These are phyloP conservation scores for Cercospora beticola DNA, from an alignment of 2,329 filamentous ascomycete species.

Conservation along the genomic window DNA sequence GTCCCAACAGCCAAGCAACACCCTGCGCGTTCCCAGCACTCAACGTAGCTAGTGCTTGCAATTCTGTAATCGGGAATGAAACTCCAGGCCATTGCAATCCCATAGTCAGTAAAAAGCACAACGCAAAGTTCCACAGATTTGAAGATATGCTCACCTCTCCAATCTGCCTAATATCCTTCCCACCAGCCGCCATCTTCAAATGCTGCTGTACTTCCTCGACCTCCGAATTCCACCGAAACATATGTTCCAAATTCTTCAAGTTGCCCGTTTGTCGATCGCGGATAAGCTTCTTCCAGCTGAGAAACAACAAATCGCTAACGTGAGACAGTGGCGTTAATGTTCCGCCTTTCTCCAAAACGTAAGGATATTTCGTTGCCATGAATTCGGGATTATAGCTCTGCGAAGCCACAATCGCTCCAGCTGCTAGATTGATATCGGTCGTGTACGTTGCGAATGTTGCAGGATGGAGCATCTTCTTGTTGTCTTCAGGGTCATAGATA, in stretches of 20 bases:
- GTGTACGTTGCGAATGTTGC: background rate
- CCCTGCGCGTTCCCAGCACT: slow-evolving; percentile 13
- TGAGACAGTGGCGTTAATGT: slow-evolving; percentile 6
- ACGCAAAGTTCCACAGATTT: too few species aligned
- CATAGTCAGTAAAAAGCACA: too few species aligned
- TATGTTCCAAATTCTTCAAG: slow-evolving; percentile 5
- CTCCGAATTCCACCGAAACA: slow-evolving; percentile 8
- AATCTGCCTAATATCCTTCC: background rate
- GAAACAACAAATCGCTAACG: slow-evolving; percentile 9
- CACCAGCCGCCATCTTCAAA: background rate
- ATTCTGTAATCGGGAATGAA: background rate
- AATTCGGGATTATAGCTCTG: background rate
- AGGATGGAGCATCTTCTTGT: background rate
- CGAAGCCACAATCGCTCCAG: slow-evolving; percentile 2
- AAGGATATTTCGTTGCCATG: background rate
- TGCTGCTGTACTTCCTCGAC: background rate
- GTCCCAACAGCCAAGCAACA: slow-evolving; percentile 12
- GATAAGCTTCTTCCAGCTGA: slow-evolving; percentile 8
- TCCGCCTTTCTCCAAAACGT: background rate
- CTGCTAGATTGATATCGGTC: background rate
- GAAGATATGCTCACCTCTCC: slow-evolving; percentile 2
- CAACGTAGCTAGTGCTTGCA: slow-evolving; percentile 10
- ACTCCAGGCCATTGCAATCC: slow-evolving; percentile 9
- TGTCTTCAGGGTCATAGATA: background rate
- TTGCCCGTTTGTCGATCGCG: background rate